Evolutionary conservation across 1,284 basidiomycete species (phyloP).

Genomic region (Cryptococcus amylolentus): DNA sequence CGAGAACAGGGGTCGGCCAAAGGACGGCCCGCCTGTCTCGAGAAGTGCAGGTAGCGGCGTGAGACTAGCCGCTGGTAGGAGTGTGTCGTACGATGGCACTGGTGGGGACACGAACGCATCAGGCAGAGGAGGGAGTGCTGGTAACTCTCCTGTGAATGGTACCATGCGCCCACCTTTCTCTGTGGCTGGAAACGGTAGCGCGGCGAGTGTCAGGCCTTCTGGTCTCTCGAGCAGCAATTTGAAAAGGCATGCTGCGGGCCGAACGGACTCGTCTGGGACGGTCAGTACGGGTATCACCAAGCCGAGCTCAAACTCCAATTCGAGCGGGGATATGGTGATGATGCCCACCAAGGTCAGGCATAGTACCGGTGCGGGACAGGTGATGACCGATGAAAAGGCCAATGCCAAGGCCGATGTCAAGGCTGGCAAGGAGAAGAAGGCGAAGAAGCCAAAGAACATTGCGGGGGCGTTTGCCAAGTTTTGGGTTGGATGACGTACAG

Average conservation of each 20-base stretch:
- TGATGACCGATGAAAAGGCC: conserved; percentile 5
- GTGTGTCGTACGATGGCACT: neutral
- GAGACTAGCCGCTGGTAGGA: neutral
- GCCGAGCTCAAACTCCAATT: neutral
- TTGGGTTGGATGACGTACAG: conserved; percentile 36
- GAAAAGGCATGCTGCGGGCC: conserved; percentile 2
- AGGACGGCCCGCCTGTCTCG: neutral
- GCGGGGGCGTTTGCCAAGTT: conserved; percentile 39
- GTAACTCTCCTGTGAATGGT: neutral
- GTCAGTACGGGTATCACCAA: neutral
- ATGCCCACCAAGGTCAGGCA: conserved; percentile 3
- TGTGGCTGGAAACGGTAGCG: neutral
- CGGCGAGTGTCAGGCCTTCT: neutral
- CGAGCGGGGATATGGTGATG: conserved; percentile 1
- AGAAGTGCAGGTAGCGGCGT: neutral
- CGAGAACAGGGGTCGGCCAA: neutral
- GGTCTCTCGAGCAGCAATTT: neutral
- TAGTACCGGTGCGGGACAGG: conserved; percentile 3
- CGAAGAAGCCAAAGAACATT: conserved; percentile 36
- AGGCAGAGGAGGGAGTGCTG: neutral
- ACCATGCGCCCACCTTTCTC: neutral
- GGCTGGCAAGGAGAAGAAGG: conserved; percentile 1
- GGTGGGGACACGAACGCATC: conserved; percentile 3
- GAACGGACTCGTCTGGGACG: neutral
- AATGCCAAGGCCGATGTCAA: conserved; percentile 10